Evolutionary conservation across 148 eudicot genomes (phyloP).

Genomic region (Polygonum maritimum): DNA sequence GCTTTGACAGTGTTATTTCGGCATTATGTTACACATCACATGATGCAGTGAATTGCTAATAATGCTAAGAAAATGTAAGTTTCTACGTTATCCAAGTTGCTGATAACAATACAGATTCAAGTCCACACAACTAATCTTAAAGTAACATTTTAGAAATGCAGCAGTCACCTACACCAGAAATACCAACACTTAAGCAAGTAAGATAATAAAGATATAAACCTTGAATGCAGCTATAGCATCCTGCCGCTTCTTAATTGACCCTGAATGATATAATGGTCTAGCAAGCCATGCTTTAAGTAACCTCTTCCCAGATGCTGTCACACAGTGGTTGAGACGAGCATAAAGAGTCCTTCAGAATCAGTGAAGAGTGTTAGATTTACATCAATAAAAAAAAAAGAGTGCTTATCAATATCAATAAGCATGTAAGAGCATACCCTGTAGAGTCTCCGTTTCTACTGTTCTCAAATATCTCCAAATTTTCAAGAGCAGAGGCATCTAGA

Average conservation of each 20-base stretch:
- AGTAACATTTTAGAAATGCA: not conserved
- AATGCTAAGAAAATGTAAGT: not conserved
- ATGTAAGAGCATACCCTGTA: conserved; percentile 52
- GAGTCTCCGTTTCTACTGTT: conserved; percentile 74
- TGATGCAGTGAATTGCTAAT: not conserved
- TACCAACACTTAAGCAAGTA: not conserved
- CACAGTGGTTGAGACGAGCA: conserved; percentile 81
- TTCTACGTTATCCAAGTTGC: not conserved
- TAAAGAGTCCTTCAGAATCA: conserved; percentile 52
- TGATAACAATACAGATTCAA: not conserved
- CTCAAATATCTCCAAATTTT: conserved; percentile 92
- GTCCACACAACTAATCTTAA: not conserved
- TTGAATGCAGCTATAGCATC: conserved; percentile 80
- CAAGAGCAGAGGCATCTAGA: conserved; percentile 88
- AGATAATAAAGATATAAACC: conserved; percentile 25
- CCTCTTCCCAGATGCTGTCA: conserved; percentile 91
- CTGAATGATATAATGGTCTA: conserved; percentile 66
- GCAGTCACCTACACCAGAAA: not conserved
- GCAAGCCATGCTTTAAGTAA: conserved; percentile 91
- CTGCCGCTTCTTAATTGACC: conserved; percentile 72
- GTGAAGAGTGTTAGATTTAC: conserved; percentile 6
- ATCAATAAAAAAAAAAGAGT: not conserved
- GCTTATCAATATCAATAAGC: not conserved
- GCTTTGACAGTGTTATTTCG: not conserved
- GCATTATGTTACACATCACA: not conserved